Conservation (phyloP, 257 asterid genomes). For the Marsdenia floribunda region DNA sequence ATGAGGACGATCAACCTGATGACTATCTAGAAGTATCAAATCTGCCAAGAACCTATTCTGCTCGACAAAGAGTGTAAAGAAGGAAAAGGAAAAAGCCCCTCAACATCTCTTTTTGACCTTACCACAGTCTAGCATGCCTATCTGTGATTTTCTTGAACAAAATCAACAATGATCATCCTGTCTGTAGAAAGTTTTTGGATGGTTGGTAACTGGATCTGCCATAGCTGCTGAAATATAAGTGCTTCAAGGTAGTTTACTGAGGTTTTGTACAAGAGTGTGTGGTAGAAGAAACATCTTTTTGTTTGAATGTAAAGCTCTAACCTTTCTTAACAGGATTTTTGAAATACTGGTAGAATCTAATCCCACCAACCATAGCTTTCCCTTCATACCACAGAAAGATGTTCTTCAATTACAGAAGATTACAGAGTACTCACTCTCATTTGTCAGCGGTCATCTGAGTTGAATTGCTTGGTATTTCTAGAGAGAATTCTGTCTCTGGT, state of each 20-base stretch:
- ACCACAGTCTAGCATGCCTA: neutral
- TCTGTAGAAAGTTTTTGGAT: neutral
- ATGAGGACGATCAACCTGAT: slow-evolving; percentile 84
- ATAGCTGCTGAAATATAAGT: slow-evolving; percentile 3
- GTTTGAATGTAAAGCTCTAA: neutral
- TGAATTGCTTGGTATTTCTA: no score
- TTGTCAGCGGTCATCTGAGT: no score
- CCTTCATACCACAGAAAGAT: neutral
- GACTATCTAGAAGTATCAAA: slow-evolving; percentile 52
- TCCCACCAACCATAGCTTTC: neutral
- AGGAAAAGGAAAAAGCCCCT: neutral
- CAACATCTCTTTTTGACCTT: neutral
- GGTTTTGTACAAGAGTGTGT: slow-evolving; percentile 20
- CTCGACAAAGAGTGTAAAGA: slow-evolving; percentile 54
- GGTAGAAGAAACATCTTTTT: slow-evolving; percentile 5
- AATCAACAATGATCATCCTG: neutral
- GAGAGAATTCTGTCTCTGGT: no score
- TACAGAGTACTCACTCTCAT: neutral
- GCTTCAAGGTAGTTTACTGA: neutral
- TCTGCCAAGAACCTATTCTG: slow-evolving; percentile 31
- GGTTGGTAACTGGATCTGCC: neutral
- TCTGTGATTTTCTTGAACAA: neutral
- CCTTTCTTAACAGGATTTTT: neutral
- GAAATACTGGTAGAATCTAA: neutral
- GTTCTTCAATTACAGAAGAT: neutral